A percentile compares a stretch with the other conserved stretches of the same genome.
Evolutionary conservation across 768 basidiomycete species (phyloP).

Genomic region (Suillus luteus): DNA sequence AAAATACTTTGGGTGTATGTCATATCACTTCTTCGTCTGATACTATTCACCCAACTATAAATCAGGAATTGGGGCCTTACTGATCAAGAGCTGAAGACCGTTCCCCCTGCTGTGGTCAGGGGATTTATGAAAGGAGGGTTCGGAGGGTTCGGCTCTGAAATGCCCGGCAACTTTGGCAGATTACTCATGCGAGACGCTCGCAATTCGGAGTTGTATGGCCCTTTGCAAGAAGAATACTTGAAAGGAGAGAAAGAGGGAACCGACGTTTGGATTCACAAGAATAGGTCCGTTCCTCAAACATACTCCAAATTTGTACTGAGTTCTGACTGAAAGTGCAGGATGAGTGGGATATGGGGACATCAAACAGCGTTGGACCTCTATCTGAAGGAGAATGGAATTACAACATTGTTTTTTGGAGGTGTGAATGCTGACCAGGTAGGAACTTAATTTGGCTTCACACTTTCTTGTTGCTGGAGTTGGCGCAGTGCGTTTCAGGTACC

Average conservation of each 20-base stretch:
- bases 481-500: constrained; percentile 65
- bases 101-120: constrained; percentile 61
- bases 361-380: constrained; percentile 64
- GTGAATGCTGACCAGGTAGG: constrained; percentile 68
- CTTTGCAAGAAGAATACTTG: constrained; percentile 56
- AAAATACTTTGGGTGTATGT: constrained; percentile 69
- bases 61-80: constrained; percentile 73
- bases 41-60: not conserved
- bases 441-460: constrained; percentile 1
- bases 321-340: constrained; percentile 36
- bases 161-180: constrained; percentile 56
- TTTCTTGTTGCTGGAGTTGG: not conserved
- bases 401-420: constrained; percentile 61
- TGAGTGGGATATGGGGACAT: constrained; percentile 68
- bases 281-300: constrained; percentile 42
- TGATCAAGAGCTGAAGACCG: constrained; percentile 57
- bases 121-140: constrained; percentile 51
- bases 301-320: not conserved
- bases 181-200: constrained; percentile 57
- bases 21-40: not conserved
- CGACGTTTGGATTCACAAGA: constrained; percentile 75
- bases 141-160: constrained; percentile 55
- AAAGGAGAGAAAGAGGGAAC: constrained; percentile 55
- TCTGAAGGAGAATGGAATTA: constrained; percentile 62
- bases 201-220: constrained; percentile 65